A percentile compares a stretch with the other conserved stretches of the same genome.
These are phyloP conservation scores for Pseudohalonectria lignicola DNA, from an alignment of 2,329 filamentous ascomycete species.

Conservation along the genomic window DNA sequence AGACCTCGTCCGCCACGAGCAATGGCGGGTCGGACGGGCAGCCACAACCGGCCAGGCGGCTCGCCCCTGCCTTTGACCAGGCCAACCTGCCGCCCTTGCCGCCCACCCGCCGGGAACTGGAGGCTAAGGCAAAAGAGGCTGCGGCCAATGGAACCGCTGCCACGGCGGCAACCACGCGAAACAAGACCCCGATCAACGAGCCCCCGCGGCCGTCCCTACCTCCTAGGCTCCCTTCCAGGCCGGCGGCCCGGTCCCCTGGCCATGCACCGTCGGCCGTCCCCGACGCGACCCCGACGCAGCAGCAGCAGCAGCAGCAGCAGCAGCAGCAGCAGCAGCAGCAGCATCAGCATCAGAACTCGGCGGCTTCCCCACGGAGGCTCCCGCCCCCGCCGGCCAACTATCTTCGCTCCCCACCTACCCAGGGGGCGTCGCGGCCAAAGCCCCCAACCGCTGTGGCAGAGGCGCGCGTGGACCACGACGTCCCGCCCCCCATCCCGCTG, in stretches of 20 bases:
- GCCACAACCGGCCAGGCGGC: constrained; percentile 26
- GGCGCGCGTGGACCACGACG: no score
- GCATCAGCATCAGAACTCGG: no score
- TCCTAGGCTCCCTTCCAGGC: constrained; percentile 39
- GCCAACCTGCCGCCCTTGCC: constrained; percentile 47
- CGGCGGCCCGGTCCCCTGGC: no score
- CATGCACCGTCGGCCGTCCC: no score
- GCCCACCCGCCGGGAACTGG: constrained; percentile 40
- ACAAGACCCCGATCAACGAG: constrained; percentile 21
- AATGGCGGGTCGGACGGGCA: constrained; percentile 28
- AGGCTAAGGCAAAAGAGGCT: constrained; percentile 29
- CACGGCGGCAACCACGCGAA: constrained; percentile 7
- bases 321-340: no score
- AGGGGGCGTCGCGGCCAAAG: constrained; percentile 1
- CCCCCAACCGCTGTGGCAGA: no score
- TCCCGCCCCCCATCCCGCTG: constrained; percentile 40
- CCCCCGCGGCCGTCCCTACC: constrained; percentile 29
- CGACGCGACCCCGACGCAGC: no score
- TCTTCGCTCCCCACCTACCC: constrained; percentile 18
- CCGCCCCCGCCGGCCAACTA: constrained; percentile 24
- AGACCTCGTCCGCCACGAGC: constrained; percentile 36
- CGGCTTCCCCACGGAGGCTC: constrained; percentile 26
- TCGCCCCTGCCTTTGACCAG: constrained; percentile 45
- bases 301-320: no score
- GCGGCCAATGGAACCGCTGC: constrained; percentile 17